These are phyloP conservation scores for Thalassiosira exigua DNA, from an alignment of 352 stramenopile genomes.

Conservation along the genomic window DNA sequence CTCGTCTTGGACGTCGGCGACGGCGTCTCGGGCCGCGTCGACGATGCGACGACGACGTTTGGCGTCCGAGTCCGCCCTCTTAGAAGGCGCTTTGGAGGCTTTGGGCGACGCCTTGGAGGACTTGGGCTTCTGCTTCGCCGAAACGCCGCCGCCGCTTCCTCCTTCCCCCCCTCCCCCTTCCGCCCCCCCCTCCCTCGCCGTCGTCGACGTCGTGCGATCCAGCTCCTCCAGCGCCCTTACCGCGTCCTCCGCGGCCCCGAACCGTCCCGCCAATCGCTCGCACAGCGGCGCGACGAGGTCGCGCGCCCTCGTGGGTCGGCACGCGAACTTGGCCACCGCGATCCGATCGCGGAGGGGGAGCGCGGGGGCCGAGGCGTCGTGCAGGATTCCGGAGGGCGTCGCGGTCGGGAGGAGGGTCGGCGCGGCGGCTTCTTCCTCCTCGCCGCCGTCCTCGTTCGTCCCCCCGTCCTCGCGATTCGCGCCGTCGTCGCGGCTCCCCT, in stretches of 20 bases:
- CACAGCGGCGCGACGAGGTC: constrained; percentile 78
- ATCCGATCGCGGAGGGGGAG: constrained; percentile 79
- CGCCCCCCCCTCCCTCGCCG: constrained; percentile 7
- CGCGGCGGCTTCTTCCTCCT: constrained; percentile 8
- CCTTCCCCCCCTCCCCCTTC: constrained; percentile 34
- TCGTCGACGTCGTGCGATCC: constrained; percentile 7
- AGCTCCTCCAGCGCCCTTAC: constrained; percentile 69
- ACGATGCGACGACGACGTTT: neutral
- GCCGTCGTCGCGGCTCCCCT: constrained; percentile 3
- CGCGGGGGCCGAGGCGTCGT: constrained; percentile 50
- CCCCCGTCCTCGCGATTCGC: constrained; percentile 18
- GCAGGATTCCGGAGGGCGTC: constrained; percentile 67
- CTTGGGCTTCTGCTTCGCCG: no score
- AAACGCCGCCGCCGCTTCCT: constrained; percentile 14
- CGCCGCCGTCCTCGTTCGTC: neutral
- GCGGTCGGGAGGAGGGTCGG: constrained; percentile 30
- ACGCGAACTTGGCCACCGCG: constrained; percentile 79
- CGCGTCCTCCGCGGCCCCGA: constrained; percentile 72
- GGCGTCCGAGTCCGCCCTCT: no score
- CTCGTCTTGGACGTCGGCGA: constrained; percentile 80
- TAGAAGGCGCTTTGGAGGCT: neutral
- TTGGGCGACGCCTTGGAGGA: neutral
- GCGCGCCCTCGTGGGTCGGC: constrained; percentile 66
- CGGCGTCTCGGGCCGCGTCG: constrained; percentile 58
- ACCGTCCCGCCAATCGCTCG: constrained; percentile 72